A percentile compares a stretch with the other conserved stretches of the same genome.
Evolutionary conservation across 163 green algal species (phyloP).

Genomic region (Volvox carteri): DNA sequence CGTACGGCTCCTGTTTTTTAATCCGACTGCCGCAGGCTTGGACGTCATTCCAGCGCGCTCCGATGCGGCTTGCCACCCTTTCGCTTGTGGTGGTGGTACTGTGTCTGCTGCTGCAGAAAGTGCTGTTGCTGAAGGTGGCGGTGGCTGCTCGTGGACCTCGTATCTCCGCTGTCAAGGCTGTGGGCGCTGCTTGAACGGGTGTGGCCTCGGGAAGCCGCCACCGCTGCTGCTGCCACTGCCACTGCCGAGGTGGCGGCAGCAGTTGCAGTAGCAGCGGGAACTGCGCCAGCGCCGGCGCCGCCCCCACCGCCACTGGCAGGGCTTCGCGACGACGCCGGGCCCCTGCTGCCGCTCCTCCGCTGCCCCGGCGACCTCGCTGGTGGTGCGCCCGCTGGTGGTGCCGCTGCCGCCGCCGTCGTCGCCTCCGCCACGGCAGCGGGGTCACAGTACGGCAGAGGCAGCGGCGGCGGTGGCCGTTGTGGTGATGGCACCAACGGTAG

Average conservation of each 20-base stretch:
- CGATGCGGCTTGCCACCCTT: slow-evolving; percentile 43
- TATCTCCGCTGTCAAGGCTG: slow-evolving; percentile 29
- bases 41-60: slow-evolving; percentile 41
- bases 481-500: not conserved
- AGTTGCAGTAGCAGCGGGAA: not conserved
- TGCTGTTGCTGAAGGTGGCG: slow-evolving; percentile 2
- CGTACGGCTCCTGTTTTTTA: no score
- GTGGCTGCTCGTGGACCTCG: not conserved
- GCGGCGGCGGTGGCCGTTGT: not conserved
- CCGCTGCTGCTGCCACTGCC: no score
- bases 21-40: no score
- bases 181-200: slow-evolving; percentile 6
- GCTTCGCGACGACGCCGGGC: not conserved
- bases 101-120: not conserved
- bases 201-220: not conserved
- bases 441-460: not conserved
- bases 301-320: not conserved
- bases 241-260: not conserved
- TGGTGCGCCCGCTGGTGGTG: not conserved
- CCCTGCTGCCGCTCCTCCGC: not conserved
- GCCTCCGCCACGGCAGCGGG: no score
- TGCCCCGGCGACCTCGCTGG: not conserved
- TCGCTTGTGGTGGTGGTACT: slow-evolving; percentile 42
- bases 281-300: not conserved
- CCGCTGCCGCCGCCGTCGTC: not conserved